Evolutionary conservation across 176 grass and related monocot species (phyloP).

Genomic region (Raddia guianensis): DNA sequence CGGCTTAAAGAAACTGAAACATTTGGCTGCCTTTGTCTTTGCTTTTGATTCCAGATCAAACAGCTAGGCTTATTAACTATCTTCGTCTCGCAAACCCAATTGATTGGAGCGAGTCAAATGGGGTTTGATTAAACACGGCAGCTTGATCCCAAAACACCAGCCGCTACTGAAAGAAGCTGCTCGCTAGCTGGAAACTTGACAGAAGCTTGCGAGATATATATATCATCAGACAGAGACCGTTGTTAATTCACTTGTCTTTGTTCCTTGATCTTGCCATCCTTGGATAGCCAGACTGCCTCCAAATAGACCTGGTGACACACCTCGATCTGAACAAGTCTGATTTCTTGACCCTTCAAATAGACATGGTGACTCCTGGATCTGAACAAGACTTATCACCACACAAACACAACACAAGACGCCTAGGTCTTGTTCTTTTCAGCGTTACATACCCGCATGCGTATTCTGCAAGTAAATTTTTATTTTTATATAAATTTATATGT

Average conservation of each 20-base stretch:
- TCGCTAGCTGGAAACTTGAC: not conserved
- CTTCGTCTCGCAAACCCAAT: not conserved
- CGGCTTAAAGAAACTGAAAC: too few relatives aligned
- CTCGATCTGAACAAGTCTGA: not conserved
- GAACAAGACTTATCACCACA: not conserved
- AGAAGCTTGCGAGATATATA: not conserved
- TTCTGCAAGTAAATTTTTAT: too few relatives aligned
- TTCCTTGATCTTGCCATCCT: conserved; percentile 8
- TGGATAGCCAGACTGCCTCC: conserved; percentile 4
- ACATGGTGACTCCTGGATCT: not conserved
- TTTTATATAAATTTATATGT: too few relatives aligned
- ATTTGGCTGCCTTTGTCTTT: not conserved
- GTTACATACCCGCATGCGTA: too few relatives aligned
- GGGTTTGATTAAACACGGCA: not conserved
- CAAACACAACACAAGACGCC: too few relatives aligned
- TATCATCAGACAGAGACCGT: not conserved
- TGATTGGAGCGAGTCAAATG: not conserved
- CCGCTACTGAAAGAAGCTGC: conserved; percentile 9
- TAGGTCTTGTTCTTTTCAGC: too few relatives aligned
- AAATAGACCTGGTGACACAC: not conserved
- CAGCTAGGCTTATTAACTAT: not conserved
- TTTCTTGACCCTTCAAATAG: not conserved
- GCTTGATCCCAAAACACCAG: not conserved
- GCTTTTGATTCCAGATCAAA: not conserved
- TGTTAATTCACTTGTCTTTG: not conserved